phyloP scores from a whole-genome alignment of 768 basidiomycete genomes.

The Macrolepiota albuminosa region DNA sequence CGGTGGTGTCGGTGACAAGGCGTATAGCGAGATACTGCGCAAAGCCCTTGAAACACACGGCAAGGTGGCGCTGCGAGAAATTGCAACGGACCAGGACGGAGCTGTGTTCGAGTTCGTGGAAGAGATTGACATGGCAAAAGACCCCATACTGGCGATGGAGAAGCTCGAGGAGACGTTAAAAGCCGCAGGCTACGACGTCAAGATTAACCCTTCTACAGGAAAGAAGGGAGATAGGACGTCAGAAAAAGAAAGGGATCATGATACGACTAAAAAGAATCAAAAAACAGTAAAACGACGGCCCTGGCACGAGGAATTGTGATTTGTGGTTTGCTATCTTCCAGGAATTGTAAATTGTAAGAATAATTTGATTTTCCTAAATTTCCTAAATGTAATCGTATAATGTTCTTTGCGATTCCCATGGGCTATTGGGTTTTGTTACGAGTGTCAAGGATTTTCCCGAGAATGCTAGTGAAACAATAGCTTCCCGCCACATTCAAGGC shows the following conservation, averaged over 20 bases:
- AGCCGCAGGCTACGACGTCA: slow-evolving; percentile 48
- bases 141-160: slow-evolving; percentile 34
- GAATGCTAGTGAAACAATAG: neutral
- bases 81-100: slow-evolving; percentile 35
- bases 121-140: slow-evolving; percentile 34
- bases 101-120: slow-evolving; percentile 42
- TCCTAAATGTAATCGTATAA: neutral
- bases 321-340: neutral
- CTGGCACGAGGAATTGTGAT: slow-evolving; percentile 17
- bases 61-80: slow-evolving; percentile 37
- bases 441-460: neutral
- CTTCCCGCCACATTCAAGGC: slow-evolving; percentile 8
- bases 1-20: slow-evolving; percentile 14
- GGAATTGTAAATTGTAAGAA: slow-evolving; percentile 11
- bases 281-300: slow-evolving; percentile 10
- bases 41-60: slow-evolving; percentile 31
- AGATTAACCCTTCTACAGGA: slow-evolving; percentile 19
- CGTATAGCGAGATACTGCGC: slow-evolving; percentile 31
- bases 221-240: slow-evolving; percentile 21
- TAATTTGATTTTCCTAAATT: neutral
- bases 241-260: slow-evolving; percentile 21
- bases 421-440: neutral
- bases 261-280: slow-evolving; percentile 11
- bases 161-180: slow-evolving; percentile 47
- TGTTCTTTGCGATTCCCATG: neutral